Evolutionary conservation across 2,329 filamentous ascomycete genomes (phyloP).

Genomic region (Phaeoacremonium minimum): DNA sequence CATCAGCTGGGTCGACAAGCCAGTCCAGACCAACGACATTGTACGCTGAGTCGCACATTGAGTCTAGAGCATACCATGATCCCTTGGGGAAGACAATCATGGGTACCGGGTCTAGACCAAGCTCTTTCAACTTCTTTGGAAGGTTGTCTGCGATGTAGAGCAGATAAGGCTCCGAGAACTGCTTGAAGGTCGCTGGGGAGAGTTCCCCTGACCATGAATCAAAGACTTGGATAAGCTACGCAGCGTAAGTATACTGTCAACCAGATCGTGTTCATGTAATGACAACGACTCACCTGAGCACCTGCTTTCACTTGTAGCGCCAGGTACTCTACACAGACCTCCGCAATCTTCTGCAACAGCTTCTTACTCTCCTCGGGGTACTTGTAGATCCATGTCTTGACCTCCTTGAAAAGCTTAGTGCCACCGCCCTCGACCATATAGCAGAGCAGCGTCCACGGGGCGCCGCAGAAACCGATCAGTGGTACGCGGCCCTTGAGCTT

Average conservation of each 20-base stretch:
- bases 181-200: slow-evolving; percentile 75
- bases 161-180: slow-evolving; percentile 84
- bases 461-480: slow-evolving; percentile 92
- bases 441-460: slow-evolving; percentile 93
- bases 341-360: slow-evolving; percentile 84
- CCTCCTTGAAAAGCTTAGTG: slow-evolving; percentile 89
- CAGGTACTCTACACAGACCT: slow-evolving; percentile 91
- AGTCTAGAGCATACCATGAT: slow-evolving; percentile 90
- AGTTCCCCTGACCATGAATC: slow-evolving; percentile 98
- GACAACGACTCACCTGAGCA: slow-evolving; percentile 74
- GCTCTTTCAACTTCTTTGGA: slow-evolving; percentile 66
- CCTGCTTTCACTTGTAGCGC: slow-evolving; percentile 89
- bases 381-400: slow-evolving; percentile 95
- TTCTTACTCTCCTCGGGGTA: slow-evolving; percentile 76
- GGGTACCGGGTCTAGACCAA: slow-evolving; percentile 76
- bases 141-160: slow-evolving; percentile 78
- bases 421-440: slow-evolving; percentile 99
- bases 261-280: too few species aligned
- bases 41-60: slow-evolving; percentile 83
- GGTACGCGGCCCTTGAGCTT: slow-evolving; percentile 88
- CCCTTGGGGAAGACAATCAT: slow-evolving; percentile 99
- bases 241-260: too few species aligned
- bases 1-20: slow-evolving; percentile 84
- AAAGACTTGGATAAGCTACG: slow-evolving; percentile 85
- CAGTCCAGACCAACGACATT: slow-evolving; percentile 93